These are phyloP conservation scores for Teunomyces pallodes DNA, from an alignment of 805 yeast species.

Conservation along the genomic window DNA sequence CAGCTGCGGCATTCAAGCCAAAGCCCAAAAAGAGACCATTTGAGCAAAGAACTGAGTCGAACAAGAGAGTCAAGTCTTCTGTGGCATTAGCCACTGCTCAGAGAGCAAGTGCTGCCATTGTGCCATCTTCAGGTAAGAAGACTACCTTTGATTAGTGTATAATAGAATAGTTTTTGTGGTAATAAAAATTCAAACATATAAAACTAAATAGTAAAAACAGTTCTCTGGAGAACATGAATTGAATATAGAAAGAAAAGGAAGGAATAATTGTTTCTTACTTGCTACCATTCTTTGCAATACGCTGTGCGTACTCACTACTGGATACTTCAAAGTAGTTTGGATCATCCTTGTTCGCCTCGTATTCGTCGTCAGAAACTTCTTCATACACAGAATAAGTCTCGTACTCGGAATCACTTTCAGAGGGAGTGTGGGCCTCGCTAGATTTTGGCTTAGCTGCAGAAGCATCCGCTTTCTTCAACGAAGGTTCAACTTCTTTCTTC, in stretches of 20 bases:
- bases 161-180: not conserved
- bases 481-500: not conserved
- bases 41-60: conserved; percentile 22
- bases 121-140: conserved; percentile 87
- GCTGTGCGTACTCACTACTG: conserved; percentile 14
- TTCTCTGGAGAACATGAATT: conserved; percentile 1
- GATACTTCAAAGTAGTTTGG: conserved; percentile 47
- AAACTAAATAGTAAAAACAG: not conserved
- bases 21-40: conserved; percentile 15
- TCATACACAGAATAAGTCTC: conserved; percentile 35
- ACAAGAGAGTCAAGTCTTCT: conserved; percentile 67
- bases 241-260: not conserved
- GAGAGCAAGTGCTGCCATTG: conserved; percentile 86
- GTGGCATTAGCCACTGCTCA: conserved; percentile 85
- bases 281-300: not conserved
- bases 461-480: not conserved
- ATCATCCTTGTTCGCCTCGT: conserved; percentile 41
- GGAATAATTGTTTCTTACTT: not conserved
- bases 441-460: not conserved
- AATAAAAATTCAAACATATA: conserved; percentile 2
- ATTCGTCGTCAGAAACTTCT: conserved; percentile 50
- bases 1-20: conserved; percentile 11
- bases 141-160: conserved; percentile 54
- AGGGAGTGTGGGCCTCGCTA: not conserved
- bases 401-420: conserved; percentile 10